Base-by-base conservation (phyloP, 1,284 basidiomycete genomes). In the Ustilago bromivora region DNA sequence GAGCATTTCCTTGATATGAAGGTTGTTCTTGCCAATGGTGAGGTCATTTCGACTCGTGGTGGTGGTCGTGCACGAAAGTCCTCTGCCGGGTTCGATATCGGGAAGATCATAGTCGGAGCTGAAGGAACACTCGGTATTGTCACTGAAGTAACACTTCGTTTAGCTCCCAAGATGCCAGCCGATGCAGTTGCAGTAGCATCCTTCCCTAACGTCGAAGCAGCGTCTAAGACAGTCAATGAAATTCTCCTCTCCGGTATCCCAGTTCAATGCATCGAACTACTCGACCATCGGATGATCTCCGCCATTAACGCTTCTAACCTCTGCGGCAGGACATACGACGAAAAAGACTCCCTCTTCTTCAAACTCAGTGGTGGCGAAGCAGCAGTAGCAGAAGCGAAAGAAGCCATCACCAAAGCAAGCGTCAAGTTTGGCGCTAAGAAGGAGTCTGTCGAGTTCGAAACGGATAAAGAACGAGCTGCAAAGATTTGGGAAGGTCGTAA, bases 91-190 rank as follows among this genome's bases (percentile, higher is more conserved):
- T 95, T 94, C 61, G 95, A 98, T 82, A 88, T 91, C 1, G 96
- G 94, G 1, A 95, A 96, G 80, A 87, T 98, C 17, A 98, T 98
- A 87, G 93, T 97, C 60, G 95, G 96, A 19, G 93, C 95, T 0
- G 96, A 98, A 85, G 96, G 96, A 1, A 98, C 95, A 0, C 88
- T 98, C 31, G 96, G 96, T 0, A 94, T 98, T 62, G 90, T 98
- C 38, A 96, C 94, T 0, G 95, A 97, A 87, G 93, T 92, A 0
- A 96, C 95, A 0, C 88, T 96, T 57, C 89, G 93, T 7, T 89
- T 97, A 7, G 90, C 93, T 0, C 95, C 95, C 0, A 86, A 92
- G 0, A 88, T 94, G n/a, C 93, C 92, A 4, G 54, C 72, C 5
- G 95, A 92, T 31, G 88, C 87, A 64, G 89, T 87, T 38, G 89